phyloP scores from a whole-genome alignment of 1,139 yeast genomes.

The Candida sp. region DNA sequence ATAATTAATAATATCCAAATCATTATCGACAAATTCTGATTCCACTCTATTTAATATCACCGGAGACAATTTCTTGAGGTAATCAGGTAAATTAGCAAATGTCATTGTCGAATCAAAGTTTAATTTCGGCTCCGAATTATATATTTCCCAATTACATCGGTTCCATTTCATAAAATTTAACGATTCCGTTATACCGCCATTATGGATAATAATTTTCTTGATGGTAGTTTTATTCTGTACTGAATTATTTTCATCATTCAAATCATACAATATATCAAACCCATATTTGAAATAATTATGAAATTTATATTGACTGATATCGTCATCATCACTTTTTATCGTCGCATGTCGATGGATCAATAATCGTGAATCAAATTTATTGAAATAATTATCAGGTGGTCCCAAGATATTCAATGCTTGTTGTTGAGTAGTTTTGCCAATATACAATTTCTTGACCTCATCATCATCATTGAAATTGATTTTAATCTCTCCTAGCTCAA shows the following conservation, averaged over 20 bases:
- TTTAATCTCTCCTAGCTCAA: conserved; percentile 2
- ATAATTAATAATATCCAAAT: conserved; percentile 31
- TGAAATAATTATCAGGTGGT: conserved; percentile 53
- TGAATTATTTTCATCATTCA: conserved; percentile 19
- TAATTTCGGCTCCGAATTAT: conserved; percentile 1
- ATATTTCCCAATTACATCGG: conserved; percentile 37
- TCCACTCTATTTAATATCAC: conserved; percentile 49
- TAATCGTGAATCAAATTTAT: conserved; percentile 44
- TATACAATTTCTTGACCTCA: conserved; percentile 9
- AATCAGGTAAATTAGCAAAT: conserved; percentile 28
- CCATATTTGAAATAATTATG: conserved; percentile 57
- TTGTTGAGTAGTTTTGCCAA: conserved; percentile 49
- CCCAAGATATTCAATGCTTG: conserved; percentile 46
- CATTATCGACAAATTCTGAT: conserved; percentile 41
- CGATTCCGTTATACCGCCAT: conserved; percentile 47
- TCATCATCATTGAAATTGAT: conserved; percentile 5
- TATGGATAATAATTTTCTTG: conserved; percentile 45
- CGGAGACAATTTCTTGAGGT: conserved; percentile 25
- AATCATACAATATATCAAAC: conserved; percentile 49
- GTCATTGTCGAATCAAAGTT: conserved; percentile 26
- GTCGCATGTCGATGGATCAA: conserved; percentile 35
- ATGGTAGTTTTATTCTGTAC: conserved; percentile 9
- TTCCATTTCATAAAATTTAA: conserved; percentile 51
- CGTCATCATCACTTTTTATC: conserved; percentile 4
- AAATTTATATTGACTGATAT: conserved; percentile 28